Base-by-base conservation (phyloP, 2,329 filamentous ascomycete genomes). In the Colletotrichum spaethianum region DNA sequence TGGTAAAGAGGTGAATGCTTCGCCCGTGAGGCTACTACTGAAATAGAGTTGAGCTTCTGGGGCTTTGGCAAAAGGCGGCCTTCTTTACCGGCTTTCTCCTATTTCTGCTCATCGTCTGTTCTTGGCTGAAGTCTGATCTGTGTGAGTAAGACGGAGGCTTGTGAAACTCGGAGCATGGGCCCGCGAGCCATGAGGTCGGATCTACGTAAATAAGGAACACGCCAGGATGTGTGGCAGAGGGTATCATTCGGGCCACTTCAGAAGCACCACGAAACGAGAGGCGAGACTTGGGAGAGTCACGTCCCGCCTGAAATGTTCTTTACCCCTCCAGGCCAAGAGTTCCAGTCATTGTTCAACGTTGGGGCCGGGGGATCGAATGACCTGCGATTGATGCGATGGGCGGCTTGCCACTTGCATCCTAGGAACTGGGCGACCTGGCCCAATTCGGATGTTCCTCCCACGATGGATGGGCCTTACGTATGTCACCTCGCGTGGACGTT, bases 121-220 rank as follows among this genome's bases (percentile, higher is more conserved):
- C 65, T 64, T 55, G 48, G 23, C 36, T n/a, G 44, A 50, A 52
- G 59, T 69, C 44, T 48, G 65, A 52, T 69, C 23, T 46, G 23
- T 12, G 4, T 28, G 31, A 46, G 52, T 26, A 33, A 46, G 60
- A 55, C 20, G n/a, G 60, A 62, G 36, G 26, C 61, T 44, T 20
- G 36, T 64, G 60, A 70, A 72, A 72, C 70, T 53, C n/a, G 33
- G 33, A 69, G 59, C 65, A 69, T 63, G 69, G 65, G 31, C 59
- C 53, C 68, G 14, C 14, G 46, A 69, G 44, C 53, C 65, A 38
- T 63, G 23, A 63, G 36, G 46, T 61, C 46, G 66, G 66, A 64
- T 70, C 52, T 63, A 23, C 53, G 52, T 44, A 57, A 60, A 36
- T 31, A 68, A 62, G 28, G 57, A 44, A 63, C 50, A 33, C 46